phyloP scores from a whole-genome alignment of 257 asterid genomes.

The Perilla frutescens region DNA sequence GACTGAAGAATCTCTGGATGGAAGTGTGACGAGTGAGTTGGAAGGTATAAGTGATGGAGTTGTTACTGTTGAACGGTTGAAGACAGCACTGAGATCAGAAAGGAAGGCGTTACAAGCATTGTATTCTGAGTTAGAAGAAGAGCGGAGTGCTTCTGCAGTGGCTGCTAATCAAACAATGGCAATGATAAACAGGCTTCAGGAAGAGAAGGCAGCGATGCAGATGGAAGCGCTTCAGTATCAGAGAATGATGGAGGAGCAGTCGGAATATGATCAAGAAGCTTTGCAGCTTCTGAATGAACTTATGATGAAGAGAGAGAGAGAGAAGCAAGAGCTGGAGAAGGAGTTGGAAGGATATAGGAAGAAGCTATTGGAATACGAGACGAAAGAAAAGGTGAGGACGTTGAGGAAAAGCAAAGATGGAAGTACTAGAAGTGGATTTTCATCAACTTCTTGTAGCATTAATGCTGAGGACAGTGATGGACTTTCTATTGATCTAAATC shows the following conservation, averaged over 20 bases:
- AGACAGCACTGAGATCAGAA: slow-evolving; percentile 69
- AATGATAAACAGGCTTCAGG: slow-evolving; percentile 94
- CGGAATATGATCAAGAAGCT: slow-evolving; percentile 98
- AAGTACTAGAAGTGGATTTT: slow-evolving; percentile 66
- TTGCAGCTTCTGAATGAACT: slow-evolving; percentile 89
- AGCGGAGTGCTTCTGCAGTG: slow-evolving; percentile 92
- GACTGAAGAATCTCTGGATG: slow-evolving; percentile 81
- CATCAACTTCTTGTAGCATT: slow-evolving; percentile 73
- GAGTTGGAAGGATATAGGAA: slow-evolving; percentile 73
- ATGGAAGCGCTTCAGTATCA: slow-evolving; percentile 99
- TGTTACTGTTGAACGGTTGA: slow-evolving; percentile 60
- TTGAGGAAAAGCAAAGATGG: slow-evolving; percentile 62
- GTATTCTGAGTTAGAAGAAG: slow-evolving; percentile 89
- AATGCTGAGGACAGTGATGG: slow-evolving; percentile 87
- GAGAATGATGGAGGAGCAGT: slow-evolving; percentile 99
- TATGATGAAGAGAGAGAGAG: slow-evolving; percentile 93
- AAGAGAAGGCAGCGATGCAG: slow-evolving; percentile 97
- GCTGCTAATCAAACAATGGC: slow-evolving; percentile 98
- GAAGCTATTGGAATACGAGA: slow-evolving; percentile 69
- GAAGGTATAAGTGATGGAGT: slow-evolving; percentile 68
- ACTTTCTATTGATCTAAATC: slow-evolving; percentile 72
- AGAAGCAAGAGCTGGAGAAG: slow-evolving; percentile 80
- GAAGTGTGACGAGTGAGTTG: slow-evolving; percentile 81
- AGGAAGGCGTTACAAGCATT: slow-evolving; percentile 73
- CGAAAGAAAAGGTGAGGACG: slow-evolving; percentile 59